Base-by-base conservation (phyloP, 805 yeast species). In the Teunomyces lycoperdinae region DNA sequence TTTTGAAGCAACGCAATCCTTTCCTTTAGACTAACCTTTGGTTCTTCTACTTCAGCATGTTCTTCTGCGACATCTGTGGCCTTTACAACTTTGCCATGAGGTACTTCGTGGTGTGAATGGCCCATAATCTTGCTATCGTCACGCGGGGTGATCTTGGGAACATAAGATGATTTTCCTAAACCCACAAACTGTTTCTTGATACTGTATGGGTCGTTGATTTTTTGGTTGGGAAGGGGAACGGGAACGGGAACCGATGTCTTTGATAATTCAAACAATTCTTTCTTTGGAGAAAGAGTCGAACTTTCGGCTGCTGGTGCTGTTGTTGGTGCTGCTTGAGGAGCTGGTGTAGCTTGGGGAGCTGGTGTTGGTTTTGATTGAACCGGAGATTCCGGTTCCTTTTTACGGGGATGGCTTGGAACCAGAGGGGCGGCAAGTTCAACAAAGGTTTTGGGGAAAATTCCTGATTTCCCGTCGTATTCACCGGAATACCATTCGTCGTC, bases 401-500 rank as follows among this genome's bases (percentile, higher is more conserved):
- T 24, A 45, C n/a, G 43, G 53, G 48, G 49, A 46, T 24, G 54
- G 9, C 31, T 26, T 9, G 53, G 30, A 8, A 26, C 34, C 16
- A 52, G 45, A 2, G 43, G 47, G 13, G 17, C 48, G 14, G 40
- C 42, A n/a, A 53, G 47, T 43, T 80, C 80, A 4, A 92, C 98
- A 70, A 89, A 92, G 60, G 81, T 83, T 62, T 79, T 81, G 3
- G 99, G 99, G 58, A 94, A 94, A 71, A 91, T 84, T 6, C 99
- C 99, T 16, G 78, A 66, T 40, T 69, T 66, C 4, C 88, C 88
- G 29, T 70, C 69, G 57, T 78, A 86, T 4, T 74, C 69, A 3
- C 99, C 99, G 34, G 78, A 72, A 61, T 80, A 86, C 98, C 98
- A 94, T 53, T 91, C 96, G 5, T 84, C 96, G 64, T 92, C 97